Evolutionary conservation across 2,329 filamentous ascomycete genomes (phyloP).

Genomic region (Fusarium phyllophilum): DNA sequence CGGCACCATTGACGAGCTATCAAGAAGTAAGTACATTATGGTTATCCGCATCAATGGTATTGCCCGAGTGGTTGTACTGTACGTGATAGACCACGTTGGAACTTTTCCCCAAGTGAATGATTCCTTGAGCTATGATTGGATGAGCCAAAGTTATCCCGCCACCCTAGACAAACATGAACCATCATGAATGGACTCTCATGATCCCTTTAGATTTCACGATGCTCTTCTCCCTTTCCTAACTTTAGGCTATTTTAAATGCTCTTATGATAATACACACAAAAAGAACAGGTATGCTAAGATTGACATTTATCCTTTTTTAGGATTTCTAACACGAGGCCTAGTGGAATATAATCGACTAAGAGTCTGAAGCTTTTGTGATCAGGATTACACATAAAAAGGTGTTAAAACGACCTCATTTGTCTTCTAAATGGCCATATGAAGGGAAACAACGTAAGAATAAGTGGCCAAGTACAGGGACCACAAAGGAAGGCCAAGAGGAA

Average conservation of each 20-base stretch:
- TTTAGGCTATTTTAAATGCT: neutral
- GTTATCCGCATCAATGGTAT: neutral
- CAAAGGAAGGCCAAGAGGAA: neutral
- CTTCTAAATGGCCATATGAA: neutral
- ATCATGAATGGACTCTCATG: neutral
- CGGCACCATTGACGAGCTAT: neutral
- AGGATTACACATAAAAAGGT: neutral
- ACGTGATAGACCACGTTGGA: slow-evolving; percentile 7
- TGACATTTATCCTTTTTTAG: neutral
- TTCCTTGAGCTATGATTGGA: slow-evolving; percentile 2
- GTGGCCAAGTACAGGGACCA: neutral
- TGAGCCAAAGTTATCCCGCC: neutral
- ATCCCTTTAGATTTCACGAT: neutral
- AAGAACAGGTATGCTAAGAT: too few species aligned
- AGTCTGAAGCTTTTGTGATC: too few species aligned
- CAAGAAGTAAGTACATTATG: neutral
- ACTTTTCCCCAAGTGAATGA: slow-evolving; percentile 8
- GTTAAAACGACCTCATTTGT: neutral
- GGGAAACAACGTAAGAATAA: neutral
- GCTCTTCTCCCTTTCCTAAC: neutral
- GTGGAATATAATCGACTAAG: too few species aligned
- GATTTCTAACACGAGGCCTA: neutral
- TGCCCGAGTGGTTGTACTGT: neutral
- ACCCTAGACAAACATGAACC: slow-evolving; percentile 1
- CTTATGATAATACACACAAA: neutral